phyloP scores from a whole-genome alignment of 2,329 filamentous ascomycete species.

The Pochonia chlamydosporia region DNA sequence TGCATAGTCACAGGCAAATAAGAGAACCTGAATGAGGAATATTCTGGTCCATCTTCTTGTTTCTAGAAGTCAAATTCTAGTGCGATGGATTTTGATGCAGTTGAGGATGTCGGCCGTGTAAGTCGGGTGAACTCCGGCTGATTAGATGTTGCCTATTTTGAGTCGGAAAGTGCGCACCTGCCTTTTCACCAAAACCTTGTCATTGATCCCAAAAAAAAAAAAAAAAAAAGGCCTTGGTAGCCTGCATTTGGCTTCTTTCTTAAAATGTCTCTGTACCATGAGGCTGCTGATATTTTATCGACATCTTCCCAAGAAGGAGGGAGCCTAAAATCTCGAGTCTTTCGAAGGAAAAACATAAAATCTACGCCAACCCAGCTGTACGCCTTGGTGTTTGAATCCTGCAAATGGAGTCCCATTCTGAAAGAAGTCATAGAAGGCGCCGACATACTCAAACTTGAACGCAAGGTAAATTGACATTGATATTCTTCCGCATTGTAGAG shows the following conservation, averaged over 20 bases:
- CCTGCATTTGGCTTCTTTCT: background rate
- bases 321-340: constrained; percentile 82
- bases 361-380: constrained; percentile 78
- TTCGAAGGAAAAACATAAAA: constrained; percentile 66
- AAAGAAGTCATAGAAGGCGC: constrained; percentile 85
- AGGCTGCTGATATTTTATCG: constrained; percentile 71
- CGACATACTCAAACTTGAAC: constrained; percentile 70
- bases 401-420: constrained; percentile 83
- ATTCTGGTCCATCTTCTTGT: too few relatives aligned
- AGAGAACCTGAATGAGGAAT: too few relatives aligned
- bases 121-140: constrained; percentile 13
- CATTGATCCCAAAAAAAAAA: background rate
- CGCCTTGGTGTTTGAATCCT: constrained; percentile 77
- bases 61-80: too few relatives aligned
- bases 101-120: too few relatives aligned
- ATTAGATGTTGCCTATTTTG: constrained; percentile 1
- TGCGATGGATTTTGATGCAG: too few relatives aligned
- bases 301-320: constrained; percentile 53
- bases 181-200: background rate
- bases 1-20: too few relatives aligned
- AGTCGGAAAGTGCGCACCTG: background rate
- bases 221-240: background rate
- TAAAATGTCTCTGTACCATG: constrained; percentile 91
- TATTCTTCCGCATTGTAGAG: background rate
- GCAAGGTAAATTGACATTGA: constrained; percentile 56